A percentile compares a stretch with the other conserved stretches of the same genome.
phyloP scores from a whole-genome alignment of 2,329 filamentous ascomycete species.

The Teratosphaeria destructans region DNA sequence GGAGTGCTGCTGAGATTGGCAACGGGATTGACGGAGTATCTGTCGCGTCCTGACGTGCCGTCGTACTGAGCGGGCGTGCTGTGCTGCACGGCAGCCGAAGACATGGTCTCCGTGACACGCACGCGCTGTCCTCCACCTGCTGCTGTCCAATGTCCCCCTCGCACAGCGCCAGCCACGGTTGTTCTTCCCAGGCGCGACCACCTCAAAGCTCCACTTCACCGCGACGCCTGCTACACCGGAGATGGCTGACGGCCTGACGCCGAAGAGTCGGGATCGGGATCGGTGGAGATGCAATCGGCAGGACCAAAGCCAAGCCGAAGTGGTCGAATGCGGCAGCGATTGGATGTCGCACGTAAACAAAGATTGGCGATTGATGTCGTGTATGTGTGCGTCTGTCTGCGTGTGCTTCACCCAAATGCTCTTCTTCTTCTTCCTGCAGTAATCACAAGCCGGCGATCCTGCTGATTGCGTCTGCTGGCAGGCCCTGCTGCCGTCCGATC shows the following conservation, averaged over 20 bases:
- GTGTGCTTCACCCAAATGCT: background rate
- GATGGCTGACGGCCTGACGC: background rate
- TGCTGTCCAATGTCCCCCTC: background rate
- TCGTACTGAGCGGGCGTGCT: conserved; percentile 18
- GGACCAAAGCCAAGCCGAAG: background rate
- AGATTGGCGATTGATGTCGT: background rate
- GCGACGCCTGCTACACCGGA: background rate
- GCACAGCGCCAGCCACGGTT: background rate
- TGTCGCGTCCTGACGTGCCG: conserved; percentile 8
- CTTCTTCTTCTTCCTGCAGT: background rate
- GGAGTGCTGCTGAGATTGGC: conserved; percentile 18
- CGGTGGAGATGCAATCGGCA: background rate
- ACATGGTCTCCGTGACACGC: conserved; percentile 13
- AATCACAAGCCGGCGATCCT: background rate
- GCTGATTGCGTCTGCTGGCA: background rate
- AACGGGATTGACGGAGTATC: conserved; percentile 10
- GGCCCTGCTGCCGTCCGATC: background rate
- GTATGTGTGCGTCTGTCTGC: background rate
- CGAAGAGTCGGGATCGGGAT: background rate
- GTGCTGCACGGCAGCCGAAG: conserved; percentile 23
- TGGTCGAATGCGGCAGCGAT: background rate
- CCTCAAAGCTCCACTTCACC: background rate
- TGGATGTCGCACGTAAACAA: background rate
- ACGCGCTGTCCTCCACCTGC: background rate
- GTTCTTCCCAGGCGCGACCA: background rate